These are phyloP conservation scores for Bipolaris cookei DNA, from an alignment of 2,329 filamentous ascomycete species.

Conservation along the genomic window DNA sequence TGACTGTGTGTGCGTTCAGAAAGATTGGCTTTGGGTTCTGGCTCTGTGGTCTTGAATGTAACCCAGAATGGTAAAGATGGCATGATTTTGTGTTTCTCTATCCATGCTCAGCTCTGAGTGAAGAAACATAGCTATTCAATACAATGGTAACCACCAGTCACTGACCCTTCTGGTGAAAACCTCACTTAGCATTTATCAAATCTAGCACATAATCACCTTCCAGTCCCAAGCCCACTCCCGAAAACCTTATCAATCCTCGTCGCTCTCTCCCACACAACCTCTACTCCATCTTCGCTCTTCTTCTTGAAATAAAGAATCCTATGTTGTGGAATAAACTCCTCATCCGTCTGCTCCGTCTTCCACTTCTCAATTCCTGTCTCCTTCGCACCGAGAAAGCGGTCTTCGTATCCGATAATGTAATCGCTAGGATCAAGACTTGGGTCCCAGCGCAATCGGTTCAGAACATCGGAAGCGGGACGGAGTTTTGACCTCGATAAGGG, in stretches of 20 bases:
- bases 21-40: too few relatives aligned
- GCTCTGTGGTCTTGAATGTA: too few relatives aligned
- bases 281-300: conserved; percentile 36
- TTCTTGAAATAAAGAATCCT: conserved; percentile 59
- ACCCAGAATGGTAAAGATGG: too few relatives aligned
- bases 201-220: background rate
- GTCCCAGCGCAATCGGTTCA: conserved; percentile 60
- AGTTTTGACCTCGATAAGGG: conserved; percentile 40
- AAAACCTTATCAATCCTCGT: conserved; percentile 57
- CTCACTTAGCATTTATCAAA: background rate
- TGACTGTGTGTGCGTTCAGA: too few relatives aligned
- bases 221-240: conserved; percentile 46
- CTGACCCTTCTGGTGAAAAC: too few relatives aligned
- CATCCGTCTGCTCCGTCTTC: conserved; percentile 61
- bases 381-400: conserved; percentile 59
- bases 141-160: background rate
- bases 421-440: conserved; percentile 51
- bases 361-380: conserved; percentile 58
- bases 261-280: conserved; percentile 59
- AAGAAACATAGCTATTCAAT: too few relatives aligned
- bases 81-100: too few relatives aligned
- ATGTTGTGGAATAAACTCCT: conserved; percentile 64
- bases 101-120: too few relatives aligned
- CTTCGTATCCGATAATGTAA: conserved; percentile 61
- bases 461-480: conserved; percentile 52